Evolutionary conservation across 306 rosid genomes (phyloP).

Genomic region (Pyrus betulifolia): DNA sequence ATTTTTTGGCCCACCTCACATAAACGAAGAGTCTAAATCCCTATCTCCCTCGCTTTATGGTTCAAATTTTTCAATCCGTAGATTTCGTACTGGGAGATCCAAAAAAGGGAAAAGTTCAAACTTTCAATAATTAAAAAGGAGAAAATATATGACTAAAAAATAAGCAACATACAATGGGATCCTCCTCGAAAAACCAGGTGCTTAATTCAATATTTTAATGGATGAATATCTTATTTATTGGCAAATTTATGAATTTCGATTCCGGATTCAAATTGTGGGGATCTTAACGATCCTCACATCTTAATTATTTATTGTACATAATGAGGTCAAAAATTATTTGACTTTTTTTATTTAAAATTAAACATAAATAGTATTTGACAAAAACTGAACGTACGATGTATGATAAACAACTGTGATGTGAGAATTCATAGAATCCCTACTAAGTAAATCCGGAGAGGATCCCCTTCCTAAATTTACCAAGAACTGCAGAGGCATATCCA

Average conservation of each 20-base stretch:
- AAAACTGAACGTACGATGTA: too few species aligned
- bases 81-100: too few species aligned
- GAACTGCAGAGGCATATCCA: background rate
- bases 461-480: background rate
- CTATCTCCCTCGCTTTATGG: too few species aligned
- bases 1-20: too few species aligned
- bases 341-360: too few species aligned
- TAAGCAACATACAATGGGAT: background rate
- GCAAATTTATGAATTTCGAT: background rate
- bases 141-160: background rate
- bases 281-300: too few species aligned
- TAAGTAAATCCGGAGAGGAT: rapidly evolving
- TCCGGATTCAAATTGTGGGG: too few species aligned
- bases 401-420: rapidly evolving
- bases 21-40: too few species aligned
- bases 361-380: too few species aligned
- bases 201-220: background rate
- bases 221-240: background rate
- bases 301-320: too few species aligned
- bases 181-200: background rate
- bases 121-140: background rate
- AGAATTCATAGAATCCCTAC: too few species aligned
- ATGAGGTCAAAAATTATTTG: rapidly evolving
- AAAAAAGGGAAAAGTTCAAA: background rate
- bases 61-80: too few species aligned